Evolutionary conservation across 2,329 filamentous ascomycete species (phyloP).

Genomic region (Xylariaceae sp.): DNA sequence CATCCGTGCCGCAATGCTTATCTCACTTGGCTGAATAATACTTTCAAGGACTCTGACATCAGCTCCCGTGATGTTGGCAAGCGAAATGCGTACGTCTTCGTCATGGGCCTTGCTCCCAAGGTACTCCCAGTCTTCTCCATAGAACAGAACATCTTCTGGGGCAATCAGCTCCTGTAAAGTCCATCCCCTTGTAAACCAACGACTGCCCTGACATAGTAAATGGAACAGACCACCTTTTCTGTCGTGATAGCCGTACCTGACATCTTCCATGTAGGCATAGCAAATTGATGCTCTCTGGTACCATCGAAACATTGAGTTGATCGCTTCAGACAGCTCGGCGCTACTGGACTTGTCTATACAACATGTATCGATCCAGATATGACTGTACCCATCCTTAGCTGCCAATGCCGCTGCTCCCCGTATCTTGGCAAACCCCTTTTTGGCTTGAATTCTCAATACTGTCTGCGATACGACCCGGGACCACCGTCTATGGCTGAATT

Average conservation of each 20-base stretch:
- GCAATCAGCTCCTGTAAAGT: slow-evolving; percentile 24
- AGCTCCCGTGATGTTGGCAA: slow-evolving; percentile 19
- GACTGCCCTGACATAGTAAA: slow-evolving; percentile 9
- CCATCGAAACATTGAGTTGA: slow-evolving; percentile 23
- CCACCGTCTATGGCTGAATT: slow-evolving; percentile 5
- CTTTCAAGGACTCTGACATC: slow-evolving; percentile 19
- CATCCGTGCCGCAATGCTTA: slow-evolving; percentile 21
- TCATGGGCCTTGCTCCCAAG: slow-evolving; percentile 21
- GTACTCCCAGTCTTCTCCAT: slow-evolving; percentile 12
- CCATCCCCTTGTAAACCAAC: slow-evolving; percentile 23
- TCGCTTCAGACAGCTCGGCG: slow-evolving; percentile 24
- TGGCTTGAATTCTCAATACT: slow-evolving; percentile 9
- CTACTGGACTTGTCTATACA: slow-evolving; percentile 27
- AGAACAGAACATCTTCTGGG: slow-evolving; percentile 24
- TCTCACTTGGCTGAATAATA: slow-evolving; percentile 15
- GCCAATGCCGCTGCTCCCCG: slow-evolving; percentile 13
- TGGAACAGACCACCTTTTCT: slow-evolving; percentile 1
- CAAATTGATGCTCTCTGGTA: slow-evolving; percentile 16
- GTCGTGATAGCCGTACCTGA: neutral
- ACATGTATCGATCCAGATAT: slow-evolving; percentile 25
- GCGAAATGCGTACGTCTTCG: slow-evolving; percentile 14
- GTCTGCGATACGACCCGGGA: slow-evolving; percentile 7
- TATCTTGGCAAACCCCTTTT: slow-evolving; percentile 25
- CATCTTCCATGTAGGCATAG: slow-evolving; percentile 25
- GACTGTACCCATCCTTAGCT: slow-evolving; percentile 11